A percentile compares a stretch with the other conserved stretches of the same genome.
phyloP scores from a whole-genome alignment of 345 rosid species.

The Anacardium occidentale region DNA sequence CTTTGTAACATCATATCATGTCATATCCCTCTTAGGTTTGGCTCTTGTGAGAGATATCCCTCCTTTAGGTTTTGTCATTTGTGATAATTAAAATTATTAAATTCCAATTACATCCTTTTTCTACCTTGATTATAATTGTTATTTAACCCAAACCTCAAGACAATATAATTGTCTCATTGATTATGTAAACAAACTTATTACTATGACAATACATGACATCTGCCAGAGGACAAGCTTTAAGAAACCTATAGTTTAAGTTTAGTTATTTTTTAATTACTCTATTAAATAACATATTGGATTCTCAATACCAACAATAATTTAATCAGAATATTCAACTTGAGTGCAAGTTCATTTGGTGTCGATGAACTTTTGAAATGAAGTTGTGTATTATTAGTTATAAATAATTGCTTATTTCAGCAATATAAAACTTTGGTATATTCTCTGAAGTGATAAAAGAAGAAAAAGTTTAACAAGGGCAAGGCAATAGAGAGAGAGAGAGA shows the following conservation, averaged over 20 bases:
- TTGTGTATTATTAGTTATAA: not conserved
- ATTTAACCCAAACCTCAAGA: no score
- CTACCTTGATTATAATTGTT: not conserved
- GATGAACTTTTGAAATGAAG: no score
- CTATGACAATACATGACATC: not conserved
- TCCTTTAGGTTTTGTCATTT: not conserved
- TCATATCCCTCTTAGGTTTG: not conserved
- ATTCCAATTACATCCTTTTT: not conserved
- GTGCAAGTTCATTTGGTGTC: no score
- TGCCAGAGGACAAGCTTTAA: not conserved
- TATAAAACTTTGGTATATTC: no score
- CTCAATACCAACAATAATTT: not conserved
- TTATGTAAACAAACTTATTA: not conserved
- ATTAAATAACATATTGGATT: not conserved
- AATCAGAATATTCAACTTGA: no score
- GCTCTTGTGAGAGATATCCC: not conserved
- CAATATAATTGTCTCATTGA: not conserved
- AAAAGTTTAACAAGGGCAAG: no score
- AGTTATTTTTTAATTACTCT: constrained; percentile 3
- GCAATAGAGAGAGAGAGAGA: constrained; percentile 14
- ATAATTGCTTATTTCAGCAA: not conserved
- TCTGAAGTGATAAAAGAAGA: no score
- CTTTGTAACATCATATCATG: not conserved
- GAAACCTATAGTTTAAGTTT: not conserved
- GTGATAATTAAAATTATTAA: not conserved